These are phyloP conservation scores for Protomyces inundatus DNA, from an alignment of 1,139 yeast species.

Conservation along the genomic window DNA sequence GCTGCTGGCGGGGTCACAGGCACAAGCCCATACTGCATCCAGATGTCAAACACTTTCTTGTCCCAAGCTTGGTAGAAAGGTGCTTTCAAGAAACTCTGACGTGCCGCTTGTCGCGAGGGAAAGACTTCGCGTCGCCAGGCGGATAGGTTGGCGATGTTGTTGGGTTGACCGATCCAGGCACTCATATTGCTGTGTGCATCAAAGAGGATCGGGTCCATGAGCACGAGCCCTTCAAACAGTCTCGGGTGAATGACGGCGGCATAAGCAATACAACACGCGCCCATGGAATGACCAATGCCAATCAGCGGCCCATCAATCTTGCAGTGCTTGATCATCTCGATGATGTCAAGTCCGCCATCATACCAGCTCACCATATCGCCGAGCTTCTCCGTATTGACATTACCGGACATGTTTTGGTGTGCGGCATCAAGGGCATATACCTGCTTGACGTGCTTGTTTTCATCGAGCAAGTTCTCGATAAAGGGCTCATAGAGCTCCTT, in stretches of 20 bases:
- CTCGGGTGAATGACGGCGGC: constrained; percentile 27
- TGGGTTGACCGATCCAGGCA: not conserved
- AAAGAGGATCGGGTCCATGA: constrained; percentile 31
- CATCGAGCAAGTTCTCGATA: constrained; percentile 8
- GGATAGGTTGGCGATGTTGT: constrained; percentile 22
- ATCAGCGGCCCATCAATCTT: constrained; percentile 26
- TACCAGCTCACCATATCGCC: constrained; percentile 28
- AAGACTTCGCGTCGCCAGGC: constrained; percentile 30
- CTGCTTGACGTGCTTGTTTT: constrained; percentile 11
- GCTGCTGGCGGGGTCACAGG: constrained; percentile 24
- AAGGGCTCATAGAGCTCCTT: constrained; percentile 32
- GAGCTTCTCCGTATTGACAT: constrained; percentile 28
- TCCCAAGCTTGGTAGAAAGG: constrained; percentile 30
- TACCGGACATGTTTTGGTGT: constrained; percentile 30
- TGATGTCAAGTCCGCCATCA: constrained; percentile 29
- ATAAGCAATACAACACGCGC: constrained; percentile 30
- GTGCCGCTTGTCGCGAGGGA: constrained; percentile 29
- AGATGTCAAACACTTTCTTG: constrained; percentile 28
- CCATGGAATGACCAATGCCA: constrained; percentile 32
- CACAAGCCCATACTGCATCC: constrained; percentile 28
- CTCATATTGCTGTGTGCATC: not conserved
- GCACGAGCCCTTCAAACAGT: constrained; percentile 28
- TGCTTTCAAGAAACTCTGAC: constrained; percentile 21
- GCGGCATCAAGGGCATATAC: constrained; percentile 30
- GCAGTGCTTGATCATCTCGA: constrained; percentile 25